Conservation (phyloP, 2,329 filamentous ascomycete species). For the Apiospora phragmitis region DNA sequence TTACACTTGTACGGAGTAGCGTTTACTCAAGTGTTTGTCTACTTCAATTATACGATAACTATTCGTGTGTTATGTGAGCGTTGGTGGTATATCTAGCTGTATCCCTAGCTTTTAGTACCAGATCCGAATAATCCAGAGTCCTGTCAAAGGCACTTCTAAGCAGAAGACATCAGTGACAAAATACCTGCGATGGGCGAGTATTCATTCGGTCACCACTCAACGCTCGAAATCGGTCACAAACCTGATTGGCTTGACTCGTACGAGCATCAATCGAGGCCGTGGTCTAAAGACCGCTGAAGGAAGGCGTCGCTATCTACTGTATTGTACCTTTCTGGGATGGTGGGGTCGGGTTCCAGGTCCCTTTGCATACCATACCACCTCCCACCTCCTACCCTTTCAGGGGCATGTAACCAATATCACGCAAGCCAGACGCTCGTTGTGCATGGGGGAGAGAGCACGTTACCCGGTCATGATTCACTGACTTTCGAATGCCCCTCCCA, state of each 20-base stretch:
- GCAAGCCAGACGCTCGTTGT: not conserved
- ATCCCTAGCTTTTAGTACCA: too few species aligned
- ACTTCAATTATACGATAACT: too few species aligned
- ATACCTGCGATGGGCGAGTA: not conserved
- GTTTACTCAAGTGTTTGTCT: too few species aligned
- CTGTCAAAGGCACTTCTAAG: not conserved
- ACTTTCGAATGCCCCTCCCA: not conserved
- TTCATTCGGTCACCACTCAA: not conserved
- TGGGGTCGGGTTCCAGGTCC: not conserved
- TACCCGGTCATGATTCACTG: not conserved
- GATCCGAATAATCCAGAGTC: too few species aligned
- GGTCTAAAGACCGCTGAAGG: not conserved
- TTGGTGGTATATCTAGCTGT: too few species aligned
- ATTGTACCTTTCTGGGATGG: not conserved
- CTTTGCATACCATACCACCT: not conserved
- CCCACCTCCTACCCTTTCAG: not conserved
- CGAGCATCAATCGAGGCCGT: conserved; percentile 3
- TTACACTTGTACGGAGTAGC: too few species aligned
- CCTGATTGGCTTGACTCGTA: conserved; percentile 1
- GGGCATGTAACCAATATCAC: not conserved
- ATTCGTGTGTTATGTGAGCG: too few species aligned
- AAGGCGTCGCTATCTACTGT: not conserved
- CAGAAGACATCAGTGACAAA: not conserved
- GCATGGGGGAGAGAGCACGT: not conserved
- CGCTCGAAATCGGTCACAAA: not conserved